Base-by-base conservation (phyloP, 768 basidiomycete species). In the Grammothele lineata region DNA sequence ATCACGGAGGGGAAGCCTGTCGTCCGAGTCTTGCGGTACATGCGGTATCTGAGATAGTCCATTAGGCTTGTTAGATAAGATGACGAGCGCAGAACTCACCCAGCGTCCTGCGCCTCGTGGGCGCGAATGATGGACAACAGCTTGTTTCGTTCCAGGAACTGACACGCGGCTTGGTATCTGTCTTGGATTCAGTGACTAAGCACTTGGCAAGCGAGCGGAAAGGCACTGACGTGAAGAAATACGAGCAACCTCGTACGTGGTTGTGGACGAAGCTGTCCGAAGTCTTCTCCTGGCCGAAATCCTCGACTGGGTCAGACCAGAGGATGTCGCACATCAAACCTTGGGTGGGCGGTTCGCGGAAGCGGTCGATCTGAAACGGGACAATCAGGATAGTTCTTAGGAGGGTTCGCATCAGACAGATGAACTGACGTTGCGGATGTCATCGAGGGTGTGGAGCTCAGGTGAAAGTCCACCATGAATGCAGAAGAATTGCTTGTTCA, bases 401-500 rank as follows among this genome's bases (percentile, higher is more conserved):
- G 7, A 36, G n/a, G n/a, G n/a, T n/a, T n/a, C n/a, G n/a, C n/a
- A 34, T 15, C 7, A 22, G 18, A 19, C 32, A 11, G 5, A 37
- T 12, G 5, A 15, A 73, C 87, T 32, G 50, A 95, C 94, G 37
- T 72, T 73, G 44, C 93, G 85, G 36, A 99, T 81, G 64, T 99
- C 96, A 59, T 99, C 95, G 37, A 99, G 77, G 3, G 95, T 97
- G 55, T 92, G 84, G 32, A 99, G 70, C 63, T 99, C 96, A 0
- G 96, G 96, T 0, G 91, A 94, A 12, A 99, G 75, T 15, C 96
- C 96, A 24, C 96, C 96, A 51, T 99, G 96, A 51, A 98, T 96
- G 67, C 95, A 99, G 40, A 98, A 73, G 68, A 99, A 99, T 67
- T 98, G 96, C 64, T 97, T 97, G 74, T 99, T 99, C 95, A 98